Percentiles rank a stretch among this genome's conserved stretches.
These are phyloP conservation scores for Tillandsia fasciculata DNA, from an alignment of 176 grass and related monocot species.

Conservation along the genomic window DNA sequence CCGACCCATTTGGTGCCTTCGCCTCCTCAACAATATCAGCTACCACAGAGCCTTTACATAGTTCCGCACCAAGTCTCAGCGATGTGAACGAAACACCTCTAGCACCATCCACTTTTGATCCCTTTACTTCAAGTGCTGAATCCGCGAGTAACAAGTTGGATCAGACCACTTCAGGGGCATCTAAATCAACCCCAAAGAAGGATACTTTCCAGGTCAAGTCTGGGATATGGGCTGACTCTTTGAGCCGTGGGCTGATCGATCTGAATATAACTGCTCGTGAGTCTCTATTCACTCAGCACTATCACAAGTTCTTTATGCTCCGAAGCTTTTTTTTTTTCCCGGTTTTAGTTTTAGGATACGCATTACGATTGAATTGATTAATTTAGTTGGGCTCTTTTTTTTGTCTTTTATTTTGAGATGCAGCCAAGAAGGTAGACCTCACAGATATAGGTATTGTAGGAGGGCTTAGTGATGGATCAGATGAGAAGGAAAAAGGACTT, in stretches of 20 bases:
- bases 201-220: conserved; percentile 85
- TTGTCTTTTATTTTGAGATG: conserved; percentile 8
- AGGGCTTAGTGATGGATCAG: conserved; percentile 47
- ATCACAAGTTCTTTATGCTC: not conserved
- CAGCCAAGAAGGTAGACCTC: conserved; percentile 96
- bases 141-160: conserved; percentile 3
- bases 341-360: no score
- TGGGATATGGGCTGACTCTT: conserved; percentile 93
- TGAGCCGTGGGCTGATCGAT: conserved; percentile 92
- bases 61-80: conserved; percentile 11
- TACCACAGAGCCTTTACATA: conserved; percentile 21
- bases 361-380: not conserved
- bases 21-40: conserved; percentile 21
- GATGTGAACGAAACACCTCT: conserved; percentile 14
- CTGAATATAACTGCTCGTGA: conserved; percentile 89
- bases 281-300: conserved; percentile 19
- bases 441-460: conserved; percentile 83
- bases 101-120: conserved; percentile 29
- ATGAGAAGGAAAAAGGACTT: conserved; percentile 43
- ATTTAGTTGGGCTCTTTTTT: not conserved
- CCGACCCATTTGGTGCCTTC: conserved; percentile 24
- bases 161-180: conserved; percentile 32
- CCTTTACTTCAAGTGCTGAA: conserved; percentile 23
- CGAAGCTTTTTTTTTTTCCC: no score
- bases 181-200: conserved; percentile 31